phyloP scores from a whole-genome alignment of 2,329 filamentous ascomycete species.

The Hysterium pulicare region DNA sequence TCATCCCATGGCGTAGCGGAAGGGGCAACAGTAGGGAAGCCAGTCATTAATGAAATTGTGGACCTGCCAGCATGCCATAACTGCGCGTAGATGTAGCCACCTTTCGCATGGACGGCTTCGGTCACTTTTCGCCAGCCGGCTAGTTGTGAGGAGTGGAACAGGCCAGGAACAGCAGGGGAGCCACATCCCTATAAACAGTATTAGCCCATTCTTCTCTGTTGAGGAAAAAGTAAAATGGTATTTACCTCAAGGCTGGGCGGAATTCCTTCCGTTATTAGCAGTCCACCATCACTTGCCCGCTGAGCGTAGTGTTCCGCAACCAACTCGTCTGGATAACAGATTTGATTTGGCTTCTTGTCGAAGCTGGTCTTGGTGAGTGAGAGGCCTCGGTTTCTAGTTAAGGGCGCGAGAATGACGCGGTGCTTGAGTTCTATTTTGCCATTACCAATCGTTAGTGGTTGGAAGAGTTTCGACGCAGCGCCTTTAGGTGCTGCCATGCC shows the following conservation, averaged over 20 bases:
- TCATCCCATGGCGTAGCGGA: constrained; percentile 48
- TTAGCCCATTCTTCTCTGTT: neutral
- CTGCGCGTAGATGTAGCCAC: constrained; percentile 44
- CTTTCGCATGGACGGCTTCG: constrained; percentile 47
- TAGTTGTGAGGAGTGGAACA: constrained; percentile 36
- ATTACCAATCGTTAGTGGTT: constrained; percentile 29
- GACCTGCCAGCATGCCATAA: constrained; percentile 47
- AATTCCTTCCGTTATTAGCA: constrained; percentile 57
- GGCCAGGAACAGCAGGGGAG: constrained; percentile 24
- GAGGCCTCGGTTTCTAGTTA: constrained; percentile 41
- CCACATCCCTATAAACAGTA: constrained; percentile 3
- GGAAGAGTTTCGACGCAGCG: constrained; percentile 34
- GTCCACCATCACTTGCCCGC: constrained; percentile 49
- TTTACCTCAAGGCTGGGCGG: constrained; percentile 46
- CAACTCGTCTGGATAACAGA: constrained; percentile 44
- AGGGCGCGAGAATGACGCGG: constrained; percentile 31
- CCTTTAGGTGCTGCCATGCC: constrained; percentile 2
- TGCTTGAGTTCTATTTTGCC: constrained; percentile 32
- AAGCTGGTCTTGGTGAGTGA: constrained; percentile 43
- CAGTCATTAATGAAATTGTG: constrained; percentile 39
- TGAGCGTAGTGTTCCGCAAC: constrained; percentile 51
- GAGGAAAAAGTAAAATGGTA: neutral
- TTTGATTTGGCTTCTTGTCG: constrained; percentile 44
- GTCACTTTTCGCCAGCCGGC: constrained; percentile 49
- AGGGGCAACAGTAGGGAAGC: constrained; percentile 35